phyloP scores from a whole-genome alignment of 2,329 filamentous ascomycete species.

The Thermothelomyces thermophilus region DNA sequence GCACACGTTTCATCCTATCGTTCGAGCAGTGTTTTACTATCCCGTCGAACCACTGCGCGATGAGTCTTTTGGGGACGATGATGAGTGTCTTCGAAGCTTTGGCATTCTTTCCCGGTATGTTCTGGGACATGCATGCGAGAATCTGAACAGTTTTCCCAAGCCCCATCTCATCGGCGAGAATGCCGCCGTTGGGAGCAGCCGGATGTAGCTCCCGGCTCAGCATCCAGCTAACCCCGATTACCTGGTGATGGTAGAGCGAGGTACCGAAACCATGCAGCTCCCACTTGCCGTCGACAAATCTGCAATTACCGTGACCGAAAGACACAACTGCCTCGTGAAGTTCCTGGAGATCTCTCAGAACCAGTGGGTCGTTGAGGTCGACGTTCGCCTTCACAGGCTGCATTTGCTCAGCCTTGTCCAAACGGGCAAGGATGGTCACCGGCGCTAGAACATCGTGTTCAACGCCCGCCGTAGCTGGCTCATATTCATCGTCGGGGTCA shows the following conservation, averaged over 20 bases:
- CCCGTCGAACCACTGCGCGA: constrained; percentile 36
- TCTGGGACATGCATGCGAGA: constrained; percentile 44
- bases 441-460: too few relatives aligned
- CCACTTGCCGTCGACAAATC: constrained; percentile 9
- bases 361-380: not conserved
- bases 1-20: not conserved
- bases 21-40: constrained; percentile 27
- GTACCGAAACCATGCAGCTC: constrained; percentile 7
- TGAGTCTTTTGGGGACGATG: constrained; percentile 31
- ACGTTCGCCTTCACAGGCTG: not conserved
- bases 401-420: not conserved
- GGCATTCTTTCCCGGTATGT: constrained; percentile 31
- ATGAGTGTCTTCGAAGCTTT: constrained; percentile 34
- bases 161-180: constrained; percentile 56
- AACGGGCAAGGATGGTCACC: too few relatives aligned
- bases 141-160: constrained; percentile 55
- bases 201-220: constrained; percentile 17
- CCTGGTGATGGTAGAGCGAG: constrained; percentile 15
- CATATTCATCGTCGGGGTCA: too few relatives aligned
- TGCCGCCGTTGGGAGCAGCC: constrained; percentile 31
- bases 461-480: too few relatives aligned
- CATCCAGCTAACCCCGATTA: constrained; percentile 19
- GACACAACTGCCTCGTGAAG: not conserved
- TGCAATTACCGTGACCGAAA: constrained; percentile 8
- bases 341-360: not conserved